Evolutionary conservation across 306 rosid genomes (phyloP).

Genomic region (Quercus ilex): DNA sequence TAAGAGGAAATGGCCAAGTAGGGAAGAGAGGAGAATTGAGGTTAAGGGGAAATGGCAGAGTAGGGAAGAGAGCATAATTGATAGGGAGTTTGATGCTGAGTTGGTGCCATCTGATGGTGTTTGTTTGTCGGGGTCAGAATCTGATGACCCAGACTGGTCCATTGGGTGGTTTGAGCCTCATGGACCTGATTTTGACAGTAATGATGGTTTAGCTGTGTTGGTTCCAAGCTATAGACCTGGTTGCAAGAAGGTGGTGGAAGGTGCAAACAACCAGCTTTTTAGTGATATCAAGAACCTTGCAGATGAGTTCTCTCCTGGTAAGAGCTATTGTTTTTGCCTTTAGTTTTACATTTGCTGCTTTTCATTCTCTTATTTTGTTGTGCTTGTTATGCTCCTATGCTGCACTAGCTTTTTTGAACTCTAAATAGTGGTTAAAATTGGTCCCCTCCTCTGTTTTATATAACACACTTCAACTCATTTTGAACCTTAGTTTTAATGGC

Average conservation of each 20-base stretch:
- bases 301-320: slow-evolving; percentile 69
- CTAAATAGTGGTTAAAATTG: background rate
- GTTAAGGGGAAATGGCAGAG: slow-evolving; percentile 62
- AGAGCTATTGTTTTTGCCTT: slow-evolving; percentile 7
- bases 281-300: slow-evolving; percentile 71
- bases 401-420: background rate
- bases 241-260: slow-evolving; percentile 58
- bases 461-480: background rate
- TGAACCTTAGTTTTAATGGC: background rate
- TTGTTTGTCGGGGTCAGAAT: slow-evolving; percentile 64
- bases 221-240: slow-evolving; percentile 83
- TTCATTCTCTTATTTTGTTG: background rate
- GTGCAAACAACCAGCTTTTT: slow-evolving; percentile 58
- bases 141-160: slow-evolving; percentile 85
- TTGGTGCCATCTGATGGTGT: slow-evolving; percentile 83
- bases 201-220: slow-evolving; percentile 73
- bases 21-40: slow-evolving; percentile 69
- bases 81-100: slow-evolving; percentile 72
- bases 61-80: slow-evolving; percentile 68
- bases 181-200: slow-evolving; percentile 69
- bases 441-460: background rate
- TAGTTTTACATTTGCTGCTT: background rate
- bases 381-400: background rate
- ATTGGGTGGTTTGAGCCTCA: slow-evolving; percentile 96
- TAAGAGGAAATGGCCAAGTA: slow-evolving; percentile 65